These are phyloP conservation scores for Tagetes patula DNA, from an alignment of 129 eudicot genomes.

Conservation along the genomic window DNA sequence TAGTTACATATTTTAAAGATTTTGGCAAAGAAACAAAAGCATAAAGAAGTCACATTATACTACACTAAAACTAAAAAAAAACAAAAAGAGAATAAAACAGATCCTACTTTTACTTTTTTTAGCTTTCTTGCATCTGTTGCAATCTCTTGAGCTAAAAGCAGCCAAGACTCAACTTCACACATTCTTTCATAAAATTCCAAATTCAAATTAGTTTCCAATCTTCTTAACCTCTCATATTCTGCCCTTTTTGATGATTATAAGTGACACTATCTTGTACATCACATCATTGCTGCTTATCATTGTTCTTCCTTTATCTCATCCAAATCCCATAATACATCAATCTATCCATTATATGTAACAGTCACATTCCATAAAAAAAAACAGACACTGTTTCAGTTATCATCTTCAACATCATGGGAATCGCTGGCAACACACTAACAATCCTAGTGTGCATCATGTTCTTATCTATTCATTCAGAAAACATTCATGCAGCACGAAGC, in stretches of 20 bases:
- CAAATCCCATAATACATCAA: slow-evolving; percentile 52
- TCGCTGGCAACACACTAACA: slow-evolving; percentile 27
- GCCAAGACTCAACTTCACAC: slow-evolving; percentile 27
- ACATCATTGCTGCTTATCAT: slow-evolving; percentile 42
- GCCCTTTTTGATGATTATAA: slow-evolving; percentile 20
- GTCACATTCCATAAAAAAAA: slow-evolving; percentile 23
- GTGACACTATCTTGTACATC: slow-evolving; percentile 33
- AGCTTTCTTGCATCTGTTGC: slow-evolving; percentile 67
- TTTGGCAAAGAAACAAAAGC: slow-evolving; percentile 51
- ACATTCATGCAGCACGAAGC: slow-evolving; percentile 43
- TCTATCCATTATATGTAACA: not conserved
- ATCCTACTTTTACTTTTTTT: slow-evolving; percentile 44
- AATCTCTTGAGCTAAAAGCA: slow-evolving; percentile 41
- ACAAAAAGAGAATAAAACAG: slow-evolving; percentile 37
- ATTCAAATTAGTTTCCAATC: slow-evolving; percentile 26
- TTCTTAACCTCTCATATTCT: slow-evolving; percentile 66
- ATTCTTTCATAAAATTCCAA: slow-evolving; percentile 28
- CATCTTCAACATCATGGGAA: slow-evolving; percentile 35
- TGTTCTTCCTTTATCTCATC: slow-evolving; percentile 49
- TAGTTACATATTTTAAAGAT: slow-evolving; percentile 22
- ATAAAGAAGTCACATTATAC: slow-evolving; percentile 63
- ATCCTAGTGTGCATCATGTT: slow-evolving; percentile 47
- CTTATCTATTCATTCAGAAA: slow-evolving; percentile 40
- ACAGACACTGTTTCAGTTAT: slow-evolving; percentile 4
- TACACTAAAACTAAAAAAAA: not conserved